Evolutionary conservation across 2,329 filamentous ascomycete species (phyloP).

Genomic region (Fusarium decemcellulare): DNA sequence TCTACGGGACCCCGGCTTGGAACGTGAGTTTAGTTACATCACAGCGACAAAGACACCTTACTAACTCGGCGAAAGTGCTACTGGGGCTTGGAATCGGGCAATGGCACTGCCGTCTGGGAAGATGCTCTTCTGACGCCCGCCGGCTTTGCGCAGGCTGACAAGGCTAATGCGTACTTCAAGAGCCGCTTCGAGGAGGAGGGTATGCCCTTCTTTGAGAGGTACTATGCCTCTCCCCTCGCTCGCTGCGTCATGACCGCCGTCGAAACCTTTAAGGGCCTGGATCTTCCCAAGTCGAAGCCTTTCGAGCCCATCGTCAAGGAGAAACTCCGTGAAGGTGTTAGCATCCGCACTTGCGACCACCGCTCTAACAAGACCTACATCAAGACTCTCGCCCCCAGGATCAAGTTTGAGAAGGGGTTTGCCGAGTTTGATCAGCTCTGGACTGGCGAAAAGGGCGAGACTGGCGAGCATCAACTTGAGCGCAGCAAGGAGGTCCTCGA

Average conservation of each 20-base stretch:
- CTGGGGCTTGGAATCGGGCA: constrained; percentile 75
- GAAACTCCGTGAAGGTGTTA: constrained; percentile 74
- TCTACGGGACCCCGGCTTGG: constrained; percentile 78
- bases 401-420: constrained; percentile 73
- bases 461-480: constrained; percentile 61
- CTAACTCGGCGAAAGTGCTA: constrained; percentile 63
- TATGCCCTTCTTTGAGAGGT: constrained; percentile 73
- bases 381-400: constrained; percentile 64
- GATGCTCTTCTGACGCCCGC: constrained; percentile 73
- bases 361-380: constrained; percentile 70
- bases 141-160: constrained; percentile 70
- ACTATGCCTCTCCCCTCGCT: constrained; percentile 75
- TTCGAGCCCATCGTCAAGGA: constrained; percentile 76
- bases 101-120: constrained; percentile 73
- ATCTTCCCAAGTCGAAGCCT: constrained; percentile 62
- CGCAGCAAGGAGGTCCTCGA: constrained; percentile 67
- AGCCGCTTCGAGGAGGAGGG: constrained; percentile 64
- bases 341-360: constrained; percentile 78
- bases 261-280: constrained; percentile 70
- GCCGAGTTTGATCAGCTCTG: constrained; percentile 66
- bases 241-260: constrained; percentile 75
- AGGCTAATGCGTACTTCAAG: constrained; percentile 72
- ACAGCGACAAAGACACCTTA: rapidly evolving
- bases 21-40: constrained; percentile 62
- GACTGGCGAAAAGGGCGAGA: constrained; percentile 59